Evolutionary conservation across 2,329 filamentous ascomycete species (phyloP), one percentile per base, ranked within the genome.

Genomic region (Epichloe elymi): DNA sequence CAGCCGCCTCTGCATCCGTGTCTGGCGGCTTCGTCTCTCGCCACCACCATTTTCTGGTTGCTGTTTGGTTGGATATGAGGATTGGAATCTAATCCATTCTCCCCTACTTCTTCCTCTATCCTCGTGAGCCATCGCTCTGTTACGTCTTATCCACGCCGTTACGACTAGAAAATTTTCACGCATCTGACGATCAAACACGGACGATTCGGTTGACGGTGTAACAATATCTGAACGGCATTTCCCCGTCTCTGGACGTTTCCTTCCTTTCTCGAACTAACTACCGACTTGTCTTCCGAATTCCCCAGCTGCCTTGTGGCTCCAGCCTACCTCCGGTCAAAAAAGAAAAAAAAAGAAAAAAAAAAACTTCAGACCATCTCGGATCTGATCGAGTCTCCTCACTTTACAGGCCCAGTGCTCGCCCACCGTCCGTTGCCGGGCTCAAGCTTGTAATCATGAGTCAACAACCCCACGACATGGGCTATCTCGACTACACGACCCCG

Each of bases 401-500:
- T 56, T 59, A 58, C 57, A 60, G 57, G 51, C 56, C 52, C 57
- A 58, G 61, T 56, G 56, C 51, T 47, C 51, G 46, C 53, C 51
- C 58, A 51, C 42, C 57, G 56, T 53, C 39, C 57, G 55, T 53
- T 50, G 56, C 56, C 55, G 56, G 57, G 54, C 53, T 50, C 43
- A 40, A 20, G 43, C 38, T 42, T 20, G 41, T 35, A 43, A 65
- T 54, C 49, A 70, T 70, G 67, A 65, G 63, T 58, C 76, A 78
- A 63, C 76, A 76, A 63, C 67, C 64, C 51, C 72, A 76, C 66
- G 82, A 86, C 54, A 81, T 85, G 75, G 59, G 65, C 51, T 89
- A 87, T 72, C 80, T 86, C 70, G 83, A 87, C 59, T 85, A 86
- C 60, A 68, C 77, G 53, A 68, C 67, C 40, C 62, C 71, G 36